Conservation (phyloP, 2,329 filamentous ascomycete genomes). For the Mycogone perniciosa region DNA sequence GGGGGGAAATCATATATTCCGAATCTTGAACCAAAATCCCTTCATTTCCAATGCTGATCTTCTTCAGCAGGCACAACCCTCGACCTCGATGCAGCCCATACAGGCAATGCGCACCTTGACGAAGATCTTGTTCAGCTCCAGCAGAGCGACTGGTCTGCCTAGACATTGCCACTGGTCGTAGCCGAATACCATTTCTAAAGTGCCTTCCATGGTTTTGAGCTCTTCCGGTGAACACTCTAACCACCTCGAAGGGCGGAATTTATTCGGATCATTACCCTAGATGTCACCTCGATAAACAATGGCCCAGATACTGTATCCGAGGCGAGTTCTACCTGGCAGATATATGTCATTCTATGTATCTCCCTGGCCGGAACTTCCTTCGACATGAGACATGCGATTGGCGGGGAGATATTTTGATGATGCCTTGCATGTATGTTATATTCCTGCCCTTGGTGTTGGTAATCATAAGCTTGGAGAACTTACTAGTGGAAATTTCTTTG, state of each 20-base stretch:
- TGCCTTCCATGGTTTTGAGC: slow-evolving; percentile 28
- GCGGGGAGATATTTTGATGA: slow-evolving; percentile 43
- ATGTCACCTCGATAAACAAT: slow-evolving; percentile 28
- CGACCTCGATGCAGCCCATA: too few species aligned
- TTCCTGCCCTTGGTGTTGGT: slow-evolving; percentile 28
- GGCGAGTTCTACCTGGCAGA: slow-evolving; percentile 27
- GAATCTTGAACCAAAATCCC: too few species aligned
- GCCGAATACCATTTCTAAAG: slow-evolving; percentile 21
- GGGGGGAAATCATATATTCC: too few species aligned
- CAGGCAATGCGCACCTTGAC: slow-evolving; percentile 26
- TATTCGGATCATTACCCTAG: slow-evolving; percentile 29
- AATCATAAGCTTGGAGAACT: slow-evolving; percentile 20
- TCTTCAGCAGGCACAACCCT: too few species aligned
- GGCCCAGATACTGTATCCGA: slow-evolving; percentile 31
- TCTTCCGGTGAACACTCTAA: slow-evolving; percentile 29
- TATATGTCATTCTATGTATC: slow-evolving; percentile 27
- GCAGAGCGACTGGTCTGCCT: slow-evolving; percentile 24
- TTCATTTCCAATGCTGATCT: too few species aligned
- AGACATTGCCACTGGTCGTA: slow-evolving; percentile 28
- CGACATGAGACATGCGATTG: slow-evolving; percentile 31
- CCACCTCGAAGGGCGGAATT: slow-evolving; percentile 32
- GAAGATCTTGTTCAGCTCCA: slow-evolving; percentile 25
- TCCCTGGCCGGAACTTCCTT: slow-evolving; percentile 27
- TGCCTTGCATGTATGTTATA: slow-evolving; percentile 40
- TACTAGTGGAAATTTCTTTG: slow-evolving; percentile 16